Percentiles rank a stretch among this genome's conserved stretches.
These are phyloP conservation scores for Penicillium janthinellum DNA, from an alignment of 2,329 filamentous ascomycete genomes.

Conservation along the genomic window DNA sequence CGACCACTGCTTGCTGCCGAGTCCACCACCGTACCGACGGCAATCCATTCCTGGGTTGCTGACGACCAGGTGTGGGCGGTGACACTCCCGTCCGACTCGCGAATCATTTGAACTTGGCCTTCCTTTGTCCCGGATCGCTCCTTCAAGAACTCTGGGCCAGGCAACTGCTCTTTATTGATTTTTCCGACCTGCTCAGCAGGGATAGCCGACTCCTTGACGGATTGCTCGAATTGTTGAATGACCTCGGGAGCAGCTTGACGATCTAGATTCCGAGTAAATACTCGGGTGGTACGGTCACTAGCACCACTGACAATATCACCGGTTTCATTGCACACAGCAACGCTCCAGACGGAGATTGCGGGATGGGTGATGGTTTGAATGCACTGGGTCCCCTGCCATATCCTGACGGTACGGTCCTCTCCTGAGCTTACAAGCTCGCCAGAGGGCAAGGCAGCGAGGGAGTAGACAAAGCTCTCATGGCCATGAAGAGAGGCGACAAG, in stretches of 20 bases:
- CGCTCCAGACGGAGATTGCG: conserved; percentile 92
- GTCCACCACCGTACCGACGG: conserved; percentile 92
- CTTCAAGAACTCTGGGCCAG: conserved; percentile 82
- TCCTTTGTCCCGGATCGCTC: conserved; percentile 89
- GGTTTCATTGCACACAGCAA: conserved; percentile 77
- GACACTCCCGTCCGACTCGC: conserved; percentile 75
- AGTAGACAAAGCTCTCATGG: conserved; percentile 95
- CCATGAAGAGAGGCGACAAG: conserved; percentile 77
- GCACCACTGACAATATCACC: conserved; percentile 94
- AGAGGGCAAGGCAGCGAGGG: conserved; percentile 72
- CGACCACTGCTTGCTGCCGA: conserved; percentile 79
- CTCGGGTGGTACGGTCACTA: conserved; percentile 80
- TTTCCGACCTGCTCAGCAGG: conserved; percentile 80
- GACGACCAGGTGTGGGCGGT: conserved; percentile 87
- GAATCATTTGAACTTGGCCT: conserved; percentile 91
- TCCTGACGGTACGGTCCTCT: conserved; percentile 87
- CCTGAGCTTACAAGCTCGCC: conserved; percentile 89
- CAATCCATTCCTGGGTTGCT: conserved; percentile 73
- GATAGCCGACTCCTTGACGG: conserved; percentile 80
- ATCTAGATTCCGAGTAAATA: conserved; percentile 75
- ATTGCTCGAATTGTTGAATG: conserved; percentile 74
- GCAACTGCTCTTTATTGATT: conserved; percentile 89
- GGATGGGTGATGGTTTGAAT: conserved; percentile 96
- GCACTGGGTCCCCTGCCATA: conserved; percentile 83
- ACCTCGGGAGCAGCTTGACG: conserved; percentile 70